Conservation (phyloP, 768 basidiomycete genomes). For the Cyclocybe cylindracea region DNA sequence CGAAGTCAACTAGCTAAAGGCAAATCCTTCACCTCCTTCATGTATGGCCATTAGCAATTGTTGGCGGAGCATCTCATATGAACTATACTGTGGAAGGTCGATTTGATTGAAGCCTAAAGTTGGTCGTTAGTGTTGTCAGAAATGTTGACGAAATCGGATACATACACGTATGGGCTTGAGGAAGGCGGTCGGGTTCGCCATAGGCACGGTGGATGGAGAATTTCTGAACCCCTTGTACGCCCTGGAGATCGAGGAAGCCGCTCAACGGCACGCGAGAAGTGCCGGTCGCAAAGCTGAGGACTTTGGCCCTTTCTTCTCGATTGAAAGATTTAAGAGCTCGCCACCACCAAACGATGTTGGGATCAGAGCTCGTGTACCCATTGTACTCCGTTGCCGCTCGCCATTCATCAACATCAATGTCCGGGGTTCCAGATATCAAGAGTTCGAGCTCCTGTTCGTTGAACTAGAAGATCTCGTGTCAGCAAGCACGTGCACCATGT, state of each 20-base stretch:
- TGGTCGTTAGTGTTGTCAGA: constrained; percentile 13
- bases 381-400: constrained; percentile 90
- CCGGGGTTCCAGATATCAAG: constrained; percentile 95
- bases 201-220: constrained; percentile 97
- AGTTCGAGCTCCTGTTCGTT: constrained; percentile 94
- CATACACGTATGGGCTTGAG: constrained; percentile 90
- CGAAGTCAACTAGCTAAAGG: constrained; percentile 57
- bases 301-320: constrained; percentile 94
- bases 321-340: constrained; percentile 96
- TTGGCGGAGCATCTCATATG: constrained; percentile 94
- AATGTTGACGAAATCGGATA: constrained; percentile 8
- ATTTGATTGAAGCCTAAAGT: constrained; percentile 87
- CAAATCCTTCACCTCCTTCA: constrained; percentile 96
- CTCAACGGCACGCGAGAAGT: constrained; percentile 91
- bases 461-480: constrained; percentile 52
- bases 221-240: constrained; percentile 89
- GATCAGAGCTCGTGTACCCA: constrained; percentile 85
- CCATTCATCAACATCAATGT: constrained; percentile 99
- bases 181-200: constrained; percentile 79
- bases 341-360: constrained; percentile 99
- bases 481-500: neutral
- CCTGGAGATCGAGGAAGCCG: constrained; percentile 95
- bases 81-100: constrained; percentile 91
- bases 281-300: constrained; percentile 95
- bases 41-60: constrained; percentile 90